phyloP scores from a whole-genome alignment of 2,329 filamentous ascomycete genomes.

The Fonsecaea erecta region DNA sequence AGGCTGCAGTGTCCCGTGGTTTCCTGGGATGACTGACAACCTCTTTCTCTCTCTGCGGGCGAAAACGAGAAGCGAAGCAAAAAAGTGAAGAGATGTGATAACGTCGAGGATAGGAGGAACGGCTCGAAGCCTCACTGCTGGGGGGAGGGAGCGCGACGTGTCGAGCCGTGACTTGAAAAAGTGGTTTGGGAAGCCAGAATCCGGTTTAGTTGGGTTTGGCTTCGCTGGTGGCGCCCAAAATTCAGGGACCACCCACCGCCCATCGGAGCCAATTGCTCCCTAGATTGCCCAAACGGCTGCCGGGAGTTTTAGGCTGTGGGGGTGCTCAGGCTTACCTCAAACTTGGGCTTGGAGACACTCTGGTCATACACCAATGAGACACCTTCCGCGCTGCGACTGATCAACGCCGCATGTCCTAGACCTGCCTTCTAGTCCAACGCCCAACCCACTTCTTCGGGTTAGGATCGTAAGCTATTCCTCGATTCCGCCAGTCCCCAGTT shows the following conservation, averaged over 20 bases:
- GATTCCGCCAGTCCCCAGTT: conserved; percentile 7
- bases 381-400: conserved; percentile 16
- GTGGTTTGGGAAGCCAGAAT: conserved; percentile 14
- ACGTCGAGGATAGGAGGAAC: conserved; percentile 18
- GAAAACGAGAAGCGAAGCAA: conserved; percentile 28
- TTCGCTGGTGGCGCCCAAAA: conserved; percentile 10
- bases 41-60: conserved; percentile 7
- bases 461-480: conserved; percentile 9
- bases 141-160: conserved; percentile 29
- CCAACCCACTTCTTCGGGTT: conserved; percentile 9
- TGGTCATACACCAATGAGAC: conserved; percentile 24
- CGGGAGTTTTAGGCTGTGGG: background rate
- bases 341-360: conserved; percentile 3
- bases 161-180: conserved; percentile 29
- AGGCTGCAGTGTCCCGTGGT: conserved; percentile 12
- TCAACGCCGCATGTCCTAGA: conserved; percentile 17
- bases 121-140: conserved; percentile 10
- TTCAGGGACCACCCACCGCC: conserved; percentile 10
- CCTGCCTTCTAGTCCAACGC: conserved; percentile 9
- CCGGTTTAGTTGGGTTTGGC: conserved; percentile 14
- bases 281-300: background rate
- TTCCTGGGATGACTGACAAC: conserved; percentile 8
- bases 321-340: conserved; percentile 2
- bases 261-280: conserved; percentile 2
- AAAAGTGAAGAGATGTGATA: conserved; percentile 21